Evolutionary conservation across 2,329 filamentous ascomycete species (phyloP).

Genomic region (Fusarium musae): DNA sequence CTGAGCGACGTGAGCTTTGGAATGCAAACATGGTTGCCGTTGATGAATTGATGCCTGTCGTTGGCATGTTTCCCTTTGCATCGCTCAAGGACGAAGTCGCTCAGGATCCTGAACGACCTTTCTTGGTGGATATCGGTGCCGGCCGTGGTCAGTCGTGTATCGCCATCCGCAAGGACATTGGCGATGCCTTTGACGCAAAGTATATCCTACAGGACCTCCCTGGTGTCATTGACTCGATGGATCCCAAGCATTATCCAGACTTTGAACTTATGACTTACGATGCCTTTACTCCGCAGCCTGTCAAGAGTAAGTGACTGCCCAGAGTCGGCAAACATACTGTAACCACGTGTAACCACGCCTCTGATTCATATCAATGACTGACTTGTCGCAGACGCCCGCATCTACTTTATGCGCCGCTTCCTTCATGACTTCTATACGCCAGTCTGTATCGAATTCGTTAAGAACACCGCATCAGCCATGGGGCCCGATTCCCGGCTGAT

Average conservation of each 20-base stretch:
- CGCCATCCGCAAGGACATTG: conserved; percentile 44
- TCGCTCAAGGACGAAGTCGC: conserved; percentile 45
- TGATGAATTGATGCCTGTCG: conserved; percentile 49
- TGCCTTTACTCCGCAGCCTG: conserved; percentile 33
- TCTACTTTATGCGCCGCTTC: conserved; percentile 49
- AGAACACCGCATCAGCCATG: conserved; percentile 47
- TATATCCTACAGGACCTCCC: conserved; percentile 50
- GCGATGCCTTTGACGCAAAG: conserved; percentile 38
- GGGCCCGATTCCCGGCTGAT: conserved; percentile 48
- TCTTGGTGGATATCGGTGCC: conserved; percentile 48
- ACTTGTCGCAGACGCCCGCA: conserved; percentile 43
- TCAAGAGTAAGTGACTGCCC: conserved; percentile 30
- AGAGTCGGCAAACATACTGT: too few relatives aligned
- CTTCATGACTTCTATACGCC: conserved; percentile 49
- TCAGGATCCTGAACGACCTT: conserved; percentile 44
- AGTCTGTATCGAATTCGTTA: conserved; percentile 47
- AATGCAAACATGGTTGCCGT: conserved; percentile 47
- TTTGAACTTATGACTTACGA: conserved; percentile 44
- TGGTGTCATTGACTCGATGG: conserved; percentile 43
- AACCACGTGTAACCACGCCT: too few relatives aligned
- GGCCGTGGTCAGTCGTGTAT: conserved; percentile 48
- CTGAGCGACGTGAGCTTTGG: conserved; percentile 48
- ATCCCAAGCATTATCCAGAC: conserved; percentile 32
- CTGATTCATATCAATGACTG: neutral
- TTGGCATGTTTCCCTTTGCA: conserved; percentile 51